phyloP scores from a whole-genome alignment of 306 rosid genomes.

The Begonia peltatifolia region DNA sequence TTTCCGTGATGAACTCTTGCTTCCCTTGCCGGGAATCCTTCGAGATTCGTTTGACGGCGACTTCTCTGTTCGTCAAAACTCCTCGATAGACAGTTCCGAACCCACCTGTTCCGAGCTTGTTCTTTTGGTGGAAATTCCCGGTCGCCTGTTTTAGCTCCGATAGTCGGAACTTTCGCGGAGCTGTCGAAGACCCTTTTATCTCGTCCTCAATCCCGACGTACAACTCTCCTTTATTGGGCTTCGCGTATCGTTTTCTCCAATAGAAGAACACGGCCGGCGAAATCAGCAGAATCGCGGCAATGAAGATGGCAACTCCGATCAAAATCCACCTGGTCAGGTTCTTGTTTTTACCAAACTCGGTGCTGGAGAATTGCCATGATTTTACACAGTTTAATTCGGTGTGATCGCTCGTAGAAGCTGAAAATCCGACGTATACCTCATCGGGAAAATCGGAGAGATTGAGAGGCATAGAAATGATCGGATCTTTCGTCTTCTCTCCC shows the following conservation, averaged over 20 bases:
- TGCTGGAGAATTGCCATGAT: slow-evolving; percentile 37
- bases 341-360: slow-evolving; percentile 4
- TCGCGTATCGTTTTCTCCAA: slow-evolving; percentile 10
- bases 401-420: slow-evolving; percentile 46
- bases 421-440: slow-evolving; percentile 44
- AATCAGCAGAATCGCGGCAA: slow-evolving; percentile 1
- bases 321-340: slow-evolving; percentile 11
- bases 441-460: slow-evolving; percentile 31
- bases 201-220: slow-evolving; percentile 43
- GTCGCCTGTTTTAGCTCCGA: slow-evolving; percentile 44
- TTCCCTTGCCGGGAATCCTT: slow-evolving; percentile 62
- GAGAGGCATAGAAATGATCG: slow-evolving; percentile 9
- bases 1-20: slow-evolving; percentile 15
- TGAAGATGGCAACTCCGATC: slow-evolving; percentile 32
- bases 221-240: slow-evolving; percentile 20
- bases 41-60: slow-evolving; percentile 63
- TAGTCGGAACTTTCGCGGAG: slow-evolving; percentile 37
- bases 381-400: slow-evolving; percentile 39
- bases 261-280: slow-evolving; percentile 15
- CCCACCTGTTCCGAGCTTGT: slow-evolving; percentile 69
- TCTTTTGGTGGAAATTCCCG: slow-evolving; percentile 34
- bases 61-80: slow-evolving; percentile 22
- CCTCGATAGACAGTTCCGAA: slow-evolving; percentile 76
- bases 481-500: slow-evolving; percentile 3
- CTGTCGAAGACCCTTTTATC: slow-evolving; percentile 33